Evolutionary conservation across 2,329 filamentous ascomycete genomes (phyloP).

Genomic region (Zymoseptoria passerinii): DNA sequence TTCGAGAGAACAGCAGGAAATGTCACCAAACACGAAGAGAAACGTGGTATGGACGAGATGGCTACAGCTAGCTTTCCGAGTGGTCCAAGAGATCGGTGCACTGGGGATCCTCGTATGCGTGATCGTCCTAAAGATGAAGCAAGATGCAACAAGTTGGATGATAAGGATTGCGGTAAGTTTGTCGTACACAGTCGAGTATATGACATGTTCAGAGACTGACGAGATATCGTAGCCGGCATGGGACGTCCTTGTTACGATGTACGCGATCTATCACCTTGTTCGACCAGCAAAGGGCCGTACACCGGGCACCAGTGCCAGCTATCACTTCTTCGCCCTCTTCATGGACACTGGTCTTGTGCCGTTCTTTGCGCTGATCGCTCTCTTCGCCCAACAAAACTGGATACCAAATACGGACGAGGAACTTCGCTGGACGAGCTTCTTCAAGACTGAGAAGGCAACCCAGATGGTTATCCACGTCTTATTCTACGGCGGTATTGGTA

Average conservation of each 20-base stretch:
- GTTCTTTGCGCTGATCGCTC: conserved; percentile 53
- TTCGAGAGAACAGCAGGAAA: conserved; percentile 52
- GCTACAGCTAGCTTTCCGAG: conserved; percentile 60
- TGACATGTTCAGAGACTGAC: not conserved
- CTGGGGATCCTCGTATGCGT: conserved; percentile 65
- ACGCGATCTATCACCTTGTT: conserved; percentile 72
- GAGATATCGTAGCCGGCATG: conserved; percentile 56
- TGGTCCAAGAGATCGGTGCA: conserved; percentile 59
- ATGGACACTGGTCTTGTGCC: conserved; percentile 61
- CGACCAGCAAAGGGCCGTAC: conserved; percentile 63
- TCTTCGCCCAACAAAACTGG: conserved; percentile 47
- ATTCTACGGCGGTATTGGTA: conserved; percentile 58
- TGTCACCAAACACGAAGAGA: conserved; percentile 62
- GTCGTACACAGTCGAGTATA: not conserved
- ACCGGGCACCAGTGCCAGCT: conserved; percentile 74
- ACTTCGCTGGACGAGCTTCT: conserved; percentile 60
- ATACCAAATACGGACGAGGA: conserved; percentile 36
- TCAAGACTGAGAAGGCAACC: conserved; percentile 48
- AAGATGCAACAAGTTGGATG: conserved; percentile 19
- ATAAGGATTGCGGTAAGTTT: conserved; percentile 24
- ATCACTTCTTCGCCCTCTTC: conserved; percentile 73
- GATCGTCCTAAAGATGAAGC: conserved; percentile 60
- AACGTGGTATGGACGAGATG: conserved; percentile 62
- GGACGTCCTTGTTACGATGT: conserved; percentile 59
- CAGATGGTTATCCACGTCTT: conserved; percentile 54